Base-by-base conservation (phyloP, 1,139 yeast species). In the Hansenula sp. region DNA sequence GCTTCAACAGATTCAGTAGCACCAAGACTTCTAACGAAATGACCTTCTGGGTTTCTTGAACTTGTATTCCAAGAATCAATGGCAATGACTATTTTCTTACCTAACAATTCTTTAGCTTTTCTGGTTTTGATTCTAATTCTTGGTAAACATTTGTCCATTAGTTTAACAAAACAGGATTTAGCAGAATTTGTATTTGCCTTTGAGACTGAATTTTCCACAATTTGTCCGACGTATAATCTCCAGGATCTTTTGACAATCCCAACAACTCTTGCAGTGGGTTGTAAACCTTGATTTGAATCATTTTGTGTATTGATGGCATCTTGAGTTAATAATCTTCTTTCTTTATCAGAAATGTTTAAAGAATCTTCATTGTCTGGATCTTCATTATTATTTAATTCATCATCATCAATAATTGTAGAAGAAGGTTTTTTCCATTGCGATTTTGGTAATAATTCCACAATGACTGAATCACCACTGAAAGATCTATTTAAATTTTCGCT, bases 141-240 rank as follows among this genome's bases (percentile, higher is more conserved):
- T 17, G 99, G 99, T 50, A 93, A 75, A 13, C 90, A 81, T 57
- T 81, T 81, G 64, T 94, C 98, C 93, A 93, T 84, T 48, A 95
- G 76, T 42, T 85, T 74, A 9, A 93, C 96, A 61, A 93, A 84
- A 46, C 95, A 93, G 39, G 80, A 79, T 59, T 84, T 84, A 17
- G 88, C 77, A 6, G 95, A 77, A 46, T 67, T 67, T n/a, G 63
- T 51, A 36, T 58, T 58, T 39, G 76, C 76, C 18, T 70, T 69
- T 33, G 82, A 75, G 1, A 86, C 84, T 4, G 96, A 84, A 31
- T 84, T 77, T 37, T 94, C 86, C 5, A 94, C 86, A 50, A 94
- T 77, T 63, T 91, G 98, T 16, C 99, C 99, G 41, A 93, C 99
- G 59, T 91, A 94, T 55, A 84, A 83, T 63, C 99, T 78, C 99